Conservation (phyloP, 306 rosid genomes). For the Trichosanthes truncata region DNA sequence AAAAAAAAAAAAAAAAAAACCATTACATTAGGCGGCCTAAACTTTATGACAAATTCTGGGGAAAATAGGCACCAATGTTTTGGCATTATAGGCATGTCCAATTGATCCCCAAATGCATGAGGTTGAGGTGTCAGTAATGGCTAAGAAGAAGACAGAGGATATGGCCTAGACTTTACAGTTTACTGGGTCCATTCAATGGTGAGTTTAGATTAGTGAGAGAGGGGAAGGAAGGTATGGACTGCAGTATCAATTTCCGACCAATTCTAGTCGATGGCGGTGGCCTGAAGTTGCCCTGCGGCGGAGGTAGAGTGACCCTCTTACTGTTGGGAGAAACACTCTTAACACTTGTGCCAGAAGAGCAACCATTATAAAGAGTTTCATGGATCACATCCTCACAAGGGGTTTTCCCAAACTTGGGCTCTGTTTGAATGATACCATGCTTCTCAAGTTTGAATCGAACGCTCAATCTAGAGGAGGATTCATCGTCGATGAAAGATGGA, state of each 20-base stretch:
- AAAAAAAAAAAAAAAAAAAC: background rate
- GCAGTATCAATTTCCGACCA: constrained; percentile 70
- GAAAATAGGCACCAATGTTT: background rate
- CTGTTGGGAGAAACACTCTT: constrained; percentile 77
- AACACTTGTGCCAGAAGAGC: constrained; percentile 44
- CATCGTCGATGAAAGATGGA: constrained; percentile 40
- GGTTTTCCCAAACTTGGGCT: constrained; percentile 37
- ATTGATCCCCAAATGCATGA: background rate
- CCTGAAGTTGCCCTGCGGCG: constrained; percentile 41
- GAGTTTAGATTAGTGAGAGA: constrained; percentile 48
- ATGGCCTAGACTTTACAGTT: background rate
- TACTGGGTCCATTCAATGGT: background rate
- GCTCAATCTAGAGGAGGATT: constrained; percentile 38
- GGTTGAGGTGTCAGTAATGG: background rate
- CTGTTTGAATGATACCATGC: constrained; percentile 32
- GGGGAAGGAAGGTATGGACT: constrained; percentile 75
- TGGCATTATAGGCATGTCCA: background rate
- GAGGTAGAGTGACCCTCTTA: constrained; percentile 52
- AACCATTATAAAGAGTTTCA: constrained; percentile 31
- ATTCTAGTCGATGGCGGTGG: constrained; percentile 45
- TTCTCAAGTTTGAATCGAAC: constrained; percentile 44
- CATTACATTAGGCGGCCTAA: background rate
- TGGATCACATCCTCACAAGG: constrained; percentile 49
- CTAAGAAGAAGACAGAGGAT: background rate
- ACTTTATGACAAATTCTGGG: background rate